Percentiles rank a stretch among this genome's conserved stretches.
phyloP scores from a whole-genome alignment of 2,329 filamentous ascomycete genomes.

The Ilyonectria robusta region DNA sequence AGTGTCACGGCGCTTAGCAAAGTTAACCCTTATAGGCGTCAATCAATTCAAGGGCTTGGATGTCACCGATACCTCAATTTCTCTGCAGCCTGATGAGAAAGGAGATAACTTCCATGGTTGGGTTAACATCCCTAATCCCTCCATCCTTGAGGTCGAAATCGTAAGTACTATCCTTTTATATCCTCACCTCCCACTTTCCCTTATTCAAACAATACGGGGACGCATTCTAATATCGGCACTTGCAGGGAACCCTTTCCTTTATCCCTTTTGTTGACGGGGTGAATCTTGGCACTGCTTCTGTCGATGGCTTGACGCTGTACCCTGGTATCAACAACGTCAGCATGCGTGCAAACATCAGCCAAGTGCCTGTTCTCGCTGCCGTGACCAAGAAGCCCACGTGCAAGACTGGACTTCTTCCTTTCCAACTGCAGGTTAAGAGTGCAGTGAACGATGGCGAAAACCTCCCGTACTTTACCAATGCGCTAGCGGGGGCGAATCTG shows the following conservation, averaged over 20 bases:
- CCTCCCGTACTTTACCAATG: slow-evolving; percentile 8
- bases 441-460: background rate
- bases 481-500: background rate
- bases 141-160: slow-evolving; percentile 1
- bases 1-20: accelerated
- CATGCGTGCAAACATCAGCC: slow-evolving; percentile 6
- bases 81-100: background rate
- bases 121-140: slow-evolving; percentile 9
- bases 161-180: background rate
- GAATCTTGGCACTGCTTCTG: background rate
- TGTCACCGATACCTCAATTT: background rate
- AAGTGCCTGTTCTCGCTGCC: background rate
- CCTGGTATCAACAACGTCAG: slow-evolving; percentile 10
- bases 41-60: slow-evolving; percentile 3
- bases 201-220: background rate
- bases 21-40: background rate
- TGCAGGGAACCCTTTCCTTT: slow-evolving; percentile 2
- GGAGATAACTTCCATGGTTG: slow-evolving; percentile 9
- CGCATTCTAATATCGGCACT: background rate
- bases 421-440: slow-evolving; percentile 4
- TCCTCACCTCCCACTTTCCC: background rate
- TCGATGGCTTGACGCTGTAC: background rate
- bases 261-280: background rate
- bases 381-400: slow-evolving; percentile 2
- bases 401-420: slow-evolving; percentile 7